Evolutionary conservation across 495 filamentous ascomycete species (phyloP), one percentile per base, ranked within the genome.

Genomic region (Extremus antarcticus): DNA sequence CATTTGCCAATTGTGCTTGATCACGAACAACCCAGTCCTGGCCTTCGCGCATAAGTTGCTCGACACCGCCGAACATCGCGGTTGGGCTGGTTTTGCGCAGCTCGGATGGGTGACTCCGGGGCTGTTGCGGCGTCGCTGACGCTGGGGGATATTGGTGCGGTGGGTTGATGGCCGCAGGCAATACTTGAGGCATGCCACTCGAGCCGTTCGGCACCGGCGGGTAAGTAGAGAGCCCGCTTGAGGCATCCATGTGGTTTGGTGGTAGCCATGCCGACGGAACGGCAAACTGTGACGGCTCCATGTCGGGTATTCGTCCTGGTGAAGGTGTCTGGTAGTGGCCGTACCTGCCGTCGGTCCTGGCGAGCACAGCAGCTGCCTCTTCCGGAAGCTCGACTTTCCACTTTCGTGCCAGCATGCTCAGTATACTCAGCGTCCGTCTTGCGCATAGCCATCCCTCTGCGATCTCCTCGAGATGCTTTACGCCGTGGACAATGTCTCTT

Each of bases 381-480:
- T 85, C 82, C 0, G 94, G 94, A 16, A 97, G 69, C 38, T 87
- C 81, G 17, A 95, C 80, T 11, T 84, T 84, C 92, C 92, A 97
- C 57, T 89, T 88, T 22, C 79, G 78, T 7, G 86, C 86, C n/a
- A 94, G 80, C 23, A 91, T 78, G 53, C 84, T 87, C 39, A 98
- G 74, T 38, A 96, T 94, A 51, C 82, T 76, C 1, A 97, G 76
- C 0, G 94, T 90, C 20, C 91, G 77, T 29, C 89, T 76, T 13
- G 90, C 94, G 62, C 90, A 91, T 2, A 88, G 81, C 92, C 92
- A 98, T 56, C 86, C 82, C 69, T 95, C 91, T 1, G 86, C 89
- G 61, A 98, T 96, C 65, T 98, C 94, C 69, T 97, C 92, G 13
- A 97, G 79, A 57, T 92, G 87, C 51, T 86, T 87, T n/a, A 96